A percentile compares a stretch with the other conserved stretches of the same genome.
phyloP scores from a whole-genome alignment of 139 green algal genomes.

The Prasinococcaceae sp. region DNA sequence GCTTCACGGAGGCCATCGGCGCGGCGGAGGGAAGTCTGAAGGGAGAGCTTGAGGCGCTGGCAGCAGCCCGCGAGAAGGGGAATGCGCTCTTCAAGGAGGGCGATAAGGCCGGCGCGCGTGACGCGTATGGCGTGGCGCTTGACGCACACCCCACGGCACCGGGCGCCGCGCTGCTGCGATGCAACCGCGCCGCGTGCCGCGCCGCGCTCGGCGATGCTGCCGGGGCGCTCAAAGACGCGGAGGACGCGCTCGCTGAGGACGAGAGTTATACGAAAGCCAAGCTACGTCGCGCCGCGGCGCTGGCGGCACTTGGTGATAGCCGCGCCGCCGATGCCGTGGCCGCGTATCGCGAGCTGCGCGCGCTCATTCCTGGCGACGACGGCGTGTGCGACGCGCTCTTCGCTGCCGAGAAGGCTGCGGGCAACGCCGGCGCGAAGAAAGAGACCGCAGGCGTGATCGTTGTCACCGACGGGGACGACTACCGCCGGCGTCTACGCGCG shows the following conservation, averaged over 20 bases:
- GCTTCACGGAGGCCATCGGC: not conserved
- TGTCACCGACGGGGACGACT: too few relatives aligned
- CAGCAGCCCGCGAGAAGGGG: not conserved
- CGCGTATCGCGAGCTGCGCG: not conserved
- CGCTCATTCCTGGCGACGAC: not conserved
- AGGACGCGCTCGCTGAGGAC: not conserved
- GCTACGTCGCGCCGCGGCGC: not conserved
- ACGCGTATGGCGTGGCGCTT: not conserved
- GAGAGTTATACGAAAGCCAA: conserved; percentile 2
- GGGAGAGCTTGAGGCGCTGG: not conserved
- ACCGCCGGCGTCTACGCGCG: too few relatives aligned
- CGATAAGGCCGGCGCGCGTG: not conserved
- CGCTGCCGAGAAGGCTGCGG: not conserved
- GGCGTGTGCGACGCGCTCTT: not conserved
- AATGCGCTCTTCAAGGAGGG: not conserved
- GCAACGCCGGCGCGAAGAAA: not conserved
- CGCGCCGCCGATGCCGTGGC: not conserved
- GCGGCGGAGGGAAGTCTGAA: not conserved
- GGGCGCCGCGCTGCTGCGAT: conserved; percentile 3
- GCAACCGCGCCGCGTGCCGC: conserved; percentile 2
- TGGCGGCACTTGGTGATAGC: not conserved
- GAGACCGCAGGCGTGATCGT: conserved; percentile 1
- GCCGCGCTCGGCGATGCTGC: not conserved
- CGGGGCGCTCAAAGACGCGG: conserved; percentile 4
- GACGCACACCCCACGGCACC: not conserved